Percentiles rank a stretch among this genome's conserved stretches.
These are phyloP conservation scores for Sutorius eximius DNA, from an alignment of 1,284 basidiomycete genomes.

Conservation along the genomic window DNA sequence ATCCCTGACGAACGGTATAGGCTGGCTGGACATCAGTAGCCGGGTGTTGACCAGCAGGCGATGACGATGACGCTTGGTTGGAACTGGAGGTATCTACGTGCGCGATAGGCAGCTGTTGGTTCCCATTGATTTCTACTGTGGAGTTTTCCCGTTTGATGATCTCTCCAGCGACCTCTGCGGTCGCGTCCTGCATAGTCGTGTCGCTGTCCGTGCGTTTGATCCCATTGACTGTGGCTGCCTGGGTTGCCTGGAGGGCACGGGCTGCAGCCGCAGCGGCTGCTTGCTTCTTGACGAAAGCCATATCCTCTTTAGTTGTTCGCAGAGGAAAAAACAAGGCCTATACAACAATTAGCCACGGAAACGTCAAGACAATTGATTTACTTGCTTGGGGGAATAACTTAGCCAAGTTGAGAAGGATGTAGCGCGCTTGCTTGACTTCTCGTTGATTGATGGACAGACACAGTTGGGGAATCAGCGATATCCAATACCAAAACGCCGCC, in stretches of 20 bases:
- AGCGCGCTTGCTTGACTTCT: constrained; percentile 91
- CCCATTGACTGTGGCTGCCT: constrained; percentile 25
- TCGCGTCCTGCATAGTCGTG: constrained; percentile 35
- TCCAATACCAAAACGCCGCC: constrained; percentile 98
- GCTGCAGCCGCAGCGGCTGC: constrained; percentile 40
- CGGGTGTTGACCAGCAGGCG: constrained; percentile 22
- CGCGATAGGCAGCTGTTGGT: constrained; percentile 17
- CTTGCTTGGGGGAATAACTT: constrained; percentile 91
- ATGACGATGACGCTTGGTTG: constrained; percentile 11
- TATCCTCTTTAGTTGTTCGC: constrained; percentile 90
- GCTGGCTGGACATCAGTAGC: constrained; percentile 34
- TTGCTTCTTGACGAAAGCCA: constrained; percentile 55
- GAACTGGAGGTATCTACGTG: constrained; percentile 22
- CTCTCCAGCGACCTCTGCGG: constrained; percentile 29
- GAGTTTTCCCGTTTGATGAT: constrained; percentile 30
- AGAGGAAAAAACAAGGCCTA: constrained; percentile 96
- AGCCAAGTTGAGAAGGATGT: constrained; percentile 88
- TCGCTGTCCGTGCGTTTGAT: constrained; percentile 34
- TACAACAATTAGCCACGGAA: constrained; percentile 16
- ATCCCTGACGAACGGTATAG: constrained; percentile 67
- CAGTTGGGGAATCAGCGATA: constrained; percentile 96
- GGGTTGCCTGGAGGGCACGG: constrained; percentile 31
- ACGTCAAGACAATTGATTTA: constrained; percentile 6
- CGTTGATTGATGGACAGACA: constrained; percentile 87
- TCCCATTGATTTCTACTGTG: constrained; percentile 19